Conservation (phyloP, 2,329 filamentous ascomycete species). For the Pestalotiopsis sp. region DNA sequence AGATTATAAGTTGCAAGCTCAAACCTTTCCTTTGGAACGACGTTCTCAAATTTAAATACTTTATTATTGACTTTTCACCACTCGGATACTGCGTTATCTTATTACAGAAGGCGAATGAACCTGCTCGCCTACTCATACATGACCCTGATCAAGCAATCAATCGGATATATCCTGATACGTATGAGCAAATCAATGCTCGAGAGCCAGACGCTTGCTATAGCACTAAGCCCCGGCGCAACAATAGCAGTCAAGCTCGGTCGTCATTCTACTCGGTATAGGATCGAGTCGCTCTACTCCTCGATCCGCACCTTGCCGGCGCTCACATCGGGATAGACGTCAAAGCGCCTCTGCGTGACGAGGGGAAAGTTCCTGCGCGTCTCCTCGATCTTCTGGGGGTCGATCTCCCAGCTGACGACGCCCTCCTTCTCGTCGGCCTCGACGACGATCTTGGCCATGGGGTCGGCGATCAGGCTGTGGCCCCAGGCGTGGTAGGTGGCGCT, state of each 20-base stretch:
- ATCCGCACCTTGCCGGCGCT: conserved; percentile 58
- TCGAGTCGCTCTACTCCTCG: conserved; percentile 23
- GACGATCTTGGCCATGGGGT: conserved; percentile 85
- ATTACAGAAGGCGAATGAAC: too few species aligned
- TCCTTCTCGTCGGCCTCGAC: conserved; percentile 78
- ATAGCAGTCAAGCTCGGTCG: too few species aligned
- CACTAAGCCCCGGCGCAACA: too few species aligned
- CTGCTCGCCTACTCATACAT: background rate
- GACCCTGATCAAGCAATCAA: background rate
- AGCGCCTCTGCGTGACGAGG: conserved; percentile 80
- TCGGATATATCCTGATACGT: too few species aligned
- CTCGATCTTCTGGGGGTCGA: conserved; percentile 70
- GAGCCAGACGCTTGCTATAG: too few species aligned
- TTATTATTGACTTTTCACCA: background rate
- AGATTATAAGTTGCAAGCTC: too few species aligned
- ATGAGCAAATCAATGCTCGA: too few species aligned
- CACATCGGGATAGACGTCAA: conserved; percentile 95
- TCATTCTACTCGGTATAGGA: conserved; percentile 1
- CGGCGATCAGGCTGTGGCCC: conserved; percentile 87
- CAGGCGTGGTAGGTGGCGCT: conserved; percentile 81
- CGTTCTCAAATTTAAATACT: background rate
- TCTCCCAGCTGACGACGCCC: conserved; percentile 72
- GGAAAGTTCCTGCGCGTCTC: conserved; percentile 83
- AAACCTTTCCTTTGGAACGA: too few species aligned
- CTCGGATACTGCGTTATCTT: background rate